Percentiles rank a stretch among this genome's conserved stretches.
phyloP scores from a whole-genome alignment of 208 protist genomes.

The Leishmania tarentolae region DNA sequence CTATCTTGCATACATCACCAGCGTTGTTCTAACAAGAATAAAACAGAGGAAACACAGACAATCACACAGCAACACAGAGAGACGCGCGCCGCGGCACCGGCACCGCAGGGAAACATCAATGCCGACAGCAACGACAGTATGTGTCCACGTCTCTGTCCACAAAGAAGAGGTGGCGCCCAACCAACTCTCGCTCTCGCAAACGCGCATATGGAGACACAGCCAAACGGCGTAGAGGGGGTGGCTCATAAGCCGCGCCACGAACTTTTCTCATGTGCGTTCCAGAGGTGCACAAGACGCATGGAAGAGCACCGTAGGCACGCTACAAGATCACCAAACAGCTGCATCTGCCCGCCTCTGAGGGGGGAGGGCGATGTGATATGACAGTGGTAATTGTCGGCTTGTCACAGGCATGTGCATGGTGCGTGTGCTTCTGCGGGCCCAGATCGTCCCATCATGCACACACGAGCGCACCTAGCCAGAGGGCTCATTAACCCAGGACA shows the following conservation, averaged over 20 bases:
- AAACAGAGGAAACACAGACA: not conserved
- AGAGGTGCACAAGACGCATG: not conserved
- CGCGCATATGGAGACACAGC: not conserved
- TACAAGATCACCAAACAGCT: not conserved
- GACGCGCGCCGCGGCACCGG: not conserved
- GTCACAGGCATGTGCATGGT: not conserved
- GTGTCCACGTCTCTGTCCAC: not conserved
- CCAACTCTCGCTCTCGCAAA: not conserved
- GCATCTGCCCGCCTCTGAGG: too few species aligned
- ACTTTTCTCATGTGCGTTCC: slow-evolving; percentile 5
- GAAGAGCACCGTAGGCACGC: not conserved
- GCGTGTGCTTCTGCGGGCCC: not conserved
- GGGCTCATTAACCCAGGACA: not conserved
- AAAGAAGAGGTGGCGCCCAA: not conserved
- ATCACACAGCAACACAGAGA: not conserved
- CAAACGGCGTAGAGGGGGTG: not conserved
- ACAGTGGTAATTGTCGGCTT: not conserved
- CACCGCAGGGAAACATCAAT: not conserved
- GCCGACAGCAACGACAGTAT: not conserved
- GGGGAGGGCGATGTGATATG: not conserved
- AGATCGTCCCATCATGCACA: not conserved
- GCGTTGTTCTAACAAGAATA: not conserved
- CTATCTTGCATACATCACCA: slow-evolving; percentile 1
- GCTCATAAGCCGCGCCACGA: not conserved
- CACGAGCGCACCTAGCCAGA: not conserved